A percentile compares a stretch with the other conserved stretches of the same genome.
These are phyloP conservation scores for Verticillium albo-atrum DNA, from an alignment of 2,329 filamentous ascomycete species.

Conservation along the genomic window DNA sequence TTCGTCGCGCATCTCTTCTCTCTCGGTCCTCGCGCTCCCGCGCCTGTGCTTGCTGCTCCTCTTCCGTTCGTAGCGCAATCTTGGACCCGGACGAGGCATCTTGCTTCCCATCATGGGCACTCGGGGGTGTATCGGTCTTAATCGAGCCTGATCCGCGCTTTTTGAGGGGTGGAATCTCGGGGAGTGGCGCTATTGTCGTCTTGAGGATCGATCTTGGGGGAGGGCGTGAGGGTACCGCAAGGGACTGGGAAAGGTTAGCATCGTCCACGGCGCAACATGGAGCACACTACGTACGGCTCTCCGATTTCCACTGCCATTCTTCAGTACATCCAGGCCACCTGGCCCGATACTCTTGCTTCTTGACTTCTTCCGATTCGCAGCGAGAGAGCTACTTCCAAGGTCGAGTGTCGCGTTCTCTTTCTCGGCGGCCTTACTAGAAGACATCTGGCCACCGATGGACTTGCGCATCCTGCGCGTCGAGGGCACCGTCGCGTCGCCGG, in stretches of 20 bases:
- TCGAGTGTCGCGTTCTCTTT: slow-evolving; percentile 78
- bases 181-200: slow-evolving; percentile 63
- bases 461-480: slow-evolving; percentile 59
- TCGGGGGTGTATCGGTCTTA: neutral
- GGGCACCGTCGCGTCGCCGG: slow-evolving; percentile 45
- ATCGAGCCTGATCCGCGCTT: slow-evolving; percentile 10
- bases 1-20: slow-evolving; percentile 81
- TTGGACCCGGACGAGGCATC: slow-evolving; percentile 40
- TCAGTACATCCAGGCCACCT: slow-evolving; percentile 79
- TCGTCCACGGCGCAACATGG: neutral
- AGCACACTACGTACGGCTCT: slow-evolving; percentile 59
- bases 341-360: slow-evolving; percentile 96
- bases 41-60: slow-evolving; percentile 66
- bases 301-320: slow-evolving; percentile 69
- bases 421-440: slow-evolving; percentile 35
- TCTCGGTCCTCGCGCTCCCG: slow-evolving; percentile 68
- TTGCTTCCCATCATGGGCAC: neutral
- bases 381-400: slow-evolving; percentile 46
- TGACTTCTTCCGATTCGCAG: slow-evolving; percentile 60
- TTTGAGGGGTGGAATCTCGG: slow-evolving; percentile 64
- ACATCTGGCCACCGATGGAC: slow-evolving; percentile 52
- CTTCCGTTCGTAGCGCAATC: slow-evolving; percentile 63
- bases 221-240: slow-evolving; percentile 46
- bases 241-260: slow-evolving; percentile 38
- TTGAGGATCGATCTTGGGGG: slow-evolving; percentile 73